Evolutionary conservation across 2,329 filamentous ascomycete species (phyloP).

Genomic region (Metarhizium album): DNA sequence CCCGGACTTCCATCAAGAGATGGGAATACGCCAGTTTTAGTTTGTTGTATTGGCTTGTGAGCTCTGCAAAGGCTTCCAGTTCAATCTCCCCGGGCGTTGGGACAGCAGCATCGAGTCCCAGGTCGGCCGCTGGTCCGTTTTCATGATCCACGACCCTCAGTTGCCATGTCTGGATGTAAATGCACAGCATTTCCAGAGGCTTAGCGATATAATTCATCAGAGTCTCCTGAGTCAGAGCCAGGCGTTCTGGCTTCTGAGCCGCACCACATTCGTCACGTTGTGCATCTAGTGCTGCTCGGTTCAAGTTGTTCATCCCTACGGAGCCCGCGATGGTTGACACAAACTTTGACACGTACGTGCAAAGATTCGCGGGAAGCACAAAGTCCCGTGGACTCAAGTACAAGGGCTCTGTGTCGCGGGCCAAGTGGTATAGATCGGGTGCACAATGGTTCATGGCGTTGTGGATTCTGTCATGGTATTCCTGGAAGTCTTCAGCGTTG

Average conservation of each 20-base stretch:
- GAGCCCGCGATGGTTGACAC: background rate
- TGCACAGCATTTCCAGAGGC: background rate
- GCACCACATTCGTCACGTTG: background rate
- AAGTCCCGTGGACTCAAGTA: background rate
- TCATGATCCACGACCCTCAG: background rate
- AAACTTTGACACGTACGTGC: background rate
- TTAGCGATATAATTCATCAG: background rate
- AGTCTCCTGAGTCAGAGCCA: background rate
- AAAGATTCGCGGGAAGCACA: background rate
- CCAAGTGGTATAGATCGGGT: background rate
- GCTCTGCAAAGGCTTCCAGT: background rate
- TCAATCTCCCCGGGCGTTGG: background rate
- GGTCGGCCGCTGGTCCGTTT: background rate
- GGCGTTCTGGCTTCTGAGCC: background rate
- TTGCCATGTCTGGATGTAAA: background rate
- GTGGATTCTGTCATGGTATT: background rate
- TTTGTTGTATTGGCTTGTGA: background rate
- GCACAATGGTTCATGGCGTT: background rate
- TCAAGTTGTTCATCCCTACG: too few relatives aligned
- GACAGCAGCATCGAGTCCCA: background rate
- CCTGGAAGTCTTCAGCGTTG: background rate
- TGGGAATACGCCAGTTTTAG: background rate
- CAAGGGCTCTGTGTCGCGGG: background rate
- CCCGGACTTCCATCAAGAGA: background rate
- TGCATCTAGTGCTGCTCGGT: background rate